Percentiles rank a stretch among this genome's conserved stretches.
Evolutionary conservation across 371 early-diverging fungal genomes (phyloP).

Genomic region (Caulochytrium protostelioides): DNA sequence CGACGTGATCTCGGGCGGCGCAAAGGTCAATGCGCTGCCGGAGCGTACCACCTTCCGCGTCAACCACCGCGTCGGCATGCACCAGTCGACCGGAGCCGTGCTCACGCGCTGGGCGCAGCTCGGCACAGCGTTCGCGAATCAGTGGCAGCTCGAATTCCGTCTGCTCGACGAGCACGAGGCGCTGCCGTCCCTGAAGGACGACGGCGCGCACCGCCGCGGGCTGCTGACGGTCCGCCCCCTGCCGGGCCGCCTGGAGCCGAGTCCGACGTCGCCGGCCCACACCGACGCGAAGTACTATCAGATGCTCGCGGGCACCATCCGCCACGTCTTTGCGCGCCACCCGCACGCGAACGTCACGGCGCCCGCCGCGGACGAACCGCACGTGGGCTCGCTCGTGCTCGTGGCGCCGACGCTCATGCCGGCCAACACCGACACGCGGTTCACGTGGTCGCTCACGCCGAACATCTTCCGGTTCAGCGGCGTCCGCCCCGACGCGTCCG

Average conservation of each 20-base stretch:
- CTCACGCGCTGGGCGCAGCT: constrained; percentile 3
- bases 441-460: constrained; percentile 8
- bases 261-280: constrained; percentile 3
- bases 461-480: constrained; percentile 13
- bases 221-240: not conserved
- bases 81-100: constrained; percentile 3
- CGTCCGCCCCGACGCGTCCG: no score
- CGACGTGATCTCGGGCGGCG: constrained; percentile 18
- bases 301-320: constrained; percentile 8
- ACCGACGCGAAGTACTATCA: constrained; percentile 2
- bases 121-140: no score
- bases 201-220: no score
- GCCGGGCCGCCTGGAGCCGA: constrained; percentile 1
- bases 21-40: constrained; percentile 20
- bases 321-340: constrained; percentile 2
- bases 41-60: constrained; percentile 7
- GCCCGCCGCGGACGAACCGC: no score
- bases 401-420: constrained; percentile 9
- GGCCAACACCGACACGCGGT: constrained; percentile 15
- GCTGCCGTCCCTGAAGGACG: no score
- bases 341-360: not conserved
- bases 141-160: no score
- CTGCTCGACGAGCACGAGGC: no score
- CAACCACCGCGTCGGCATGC: constrained; percentile 15
- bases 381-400: constrained; percentile 1